Percentiles rank a stretch among this genome's conserved stretches.
phyloP scores from a whole-genome alignment of 768 basidiomycete genomes.

The Russula foetens region DNA sequence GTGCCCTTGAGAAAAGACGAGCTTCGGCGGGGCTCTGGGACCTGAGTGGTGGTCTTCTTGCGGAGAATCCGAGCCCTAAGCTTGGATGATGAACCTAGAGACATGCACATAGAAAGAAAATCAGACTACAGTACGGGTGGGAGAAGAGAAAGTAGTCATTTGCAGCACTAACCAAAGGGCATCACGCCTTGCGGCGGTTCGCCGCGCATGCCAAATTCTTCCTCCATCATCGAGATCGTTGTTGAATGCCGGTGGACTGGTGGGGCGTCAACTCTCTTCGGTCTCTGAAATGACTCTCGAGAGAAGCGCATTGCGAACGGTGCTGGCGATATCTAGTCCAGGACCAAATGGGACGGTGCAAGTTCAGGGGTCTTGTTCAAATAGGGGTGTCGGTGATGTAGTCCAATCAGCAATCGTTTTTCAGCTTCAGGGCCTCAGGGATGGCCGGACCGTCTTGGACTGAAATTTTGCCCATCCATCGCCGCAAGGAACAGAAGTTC shows the following conservation, averaged over 20 bases:
- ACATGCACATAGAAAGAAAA: not conserved
- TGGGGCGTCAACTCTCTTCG: not conserved
- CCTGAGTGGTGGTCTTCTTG: not conserved
- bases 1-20: not conserved
- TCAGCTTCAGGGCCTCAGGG: no score
- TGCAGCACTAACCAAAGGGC: not conserved
- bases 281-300: not conserved
- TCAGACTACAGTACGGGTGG: not conserved
- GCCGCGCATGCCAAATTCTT: constrained; percentile 7
- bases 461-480: no score
- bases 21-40: not conserved
- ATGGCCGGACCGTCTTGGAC: no score
- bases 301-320: not conserved
- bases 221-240: constrained; percentile 8
- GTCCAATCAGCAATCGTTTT: no score
- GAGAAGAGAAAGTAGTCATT: not conserved
- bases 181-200: not conserved
- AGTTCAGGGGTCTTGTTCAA: no score
- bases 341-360: no score
- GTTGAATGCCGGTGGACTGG: constrained; percentile 2
- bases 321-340: not conserved
- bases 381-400: no score
- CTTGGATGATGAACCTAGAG: not conserved
- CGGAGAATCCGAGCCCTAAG: not conserved
- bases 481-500: no score